A percentile compares a stretch with the other conserved stretches of the same genome.
These are phyloP conservation scores for Fusarium praegraminearum DNA, from an alignment of 2,329 filamentous ascomycete genomes.

Conservation along the genomic window DNA sequence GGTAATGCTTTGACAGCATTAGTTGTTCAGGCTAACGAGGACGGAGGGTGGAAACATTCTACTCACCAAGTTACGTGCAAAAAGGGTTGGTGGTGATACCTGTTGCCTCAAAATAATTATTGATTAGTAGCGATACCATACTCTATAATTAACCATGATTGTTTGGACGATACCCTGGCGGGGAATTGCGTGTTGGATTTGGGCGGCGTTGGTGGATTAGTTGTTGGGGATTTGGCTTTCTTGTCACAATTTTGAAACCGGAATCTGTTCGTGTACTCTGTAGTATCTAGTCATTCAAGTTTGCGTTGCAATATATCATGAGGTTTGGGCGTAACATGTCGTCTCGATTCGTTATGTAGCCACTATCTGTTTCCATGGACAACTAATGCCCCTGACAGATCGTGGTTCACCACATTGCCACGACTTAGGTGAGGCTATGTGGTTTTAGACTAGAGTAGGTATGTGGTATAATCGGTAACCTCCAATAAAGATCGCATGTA, in stretches of 20 bases:
- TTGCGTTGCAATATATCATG: not conserved
- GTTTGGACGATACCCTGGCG: constrained; percentile 1
- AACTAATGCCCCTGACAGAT: not conserved
- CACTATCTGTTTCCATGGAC: constrained; percentile 23
- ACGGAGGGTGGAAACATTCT: constrained; percentile 52
- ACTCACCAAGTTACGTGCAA: constrained; percentile 59
- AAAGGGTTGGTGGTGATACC: constrained; percentile 35
- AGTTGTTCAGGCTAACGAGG: constrained; percentile 69
- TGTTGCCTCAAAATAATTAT: not conserved
- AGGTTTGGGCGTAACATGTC: constrained; percentile 16
- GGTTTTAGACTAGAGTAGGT: constrained; percentile 22
- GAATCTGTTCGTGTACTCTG: not conserved
- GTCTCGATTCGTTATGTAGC: constrained; percentile 32
- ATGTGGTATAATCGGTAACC: constrained; percentile 40
- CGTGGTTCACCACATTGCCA: constrained; percentile 12
- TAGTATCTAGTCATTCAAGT: not conserved
- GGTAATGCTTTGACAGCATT: constrained; percentile 82
- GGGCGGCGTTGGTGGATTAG: constrained; percentile 29
- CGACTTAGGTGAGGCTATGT: not conserved
- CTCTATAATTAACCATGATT: constrained; percentile 21
- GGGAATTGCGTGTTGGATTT: constrained; percentile 11
- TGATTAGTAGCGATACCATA: not conserved
- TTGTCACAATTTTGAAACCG: constrained; percentile 12
- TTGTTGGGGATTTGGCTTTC: constrained; percentile 3
- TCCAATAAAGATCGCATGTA: constrained; percentile 19